phyloP scores from a whole-genome alignment of 2,329 filamentous ascomycete species.

The Rutstroemia sp. region DNA sequence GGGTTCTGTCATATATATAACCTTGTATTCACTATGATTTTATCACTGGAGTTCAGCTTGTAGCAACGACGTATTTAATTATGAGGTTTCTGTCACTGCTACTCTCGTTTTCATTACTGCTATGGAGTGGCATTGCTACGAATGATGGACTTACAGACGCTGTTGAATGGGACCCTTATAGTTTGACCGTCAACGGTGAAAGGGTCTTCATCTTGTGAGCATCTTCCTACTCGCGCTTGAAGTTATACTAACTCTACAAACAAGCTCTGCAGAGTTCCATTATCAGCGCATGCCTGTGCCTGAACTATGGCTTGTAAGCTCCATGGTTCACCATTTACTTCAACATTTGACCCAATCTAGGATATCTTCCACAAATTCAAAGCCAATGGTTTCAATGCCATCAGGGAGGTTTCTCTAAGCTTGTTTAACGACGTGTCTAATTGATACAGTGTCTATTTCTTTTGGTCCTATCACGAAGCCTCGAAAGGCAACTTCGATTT shows the following conservation, averaged over 20 bases:
- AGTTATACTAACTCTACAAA: conserved; percentile 5
- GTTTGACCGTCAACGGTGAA: conserved; percentile 41
- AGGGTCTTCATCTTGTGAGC: conserved; percentile 39
- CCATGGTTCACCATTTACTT: background rate
- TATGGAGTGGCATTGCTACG: conserved; percentile 28
- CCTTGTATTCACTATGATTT: background rate
- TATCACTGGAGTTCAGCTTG: background rate
- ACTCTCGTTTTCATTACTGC: conserved; percentile 16
- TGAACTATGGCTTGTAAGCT: conserved; percentile 39
- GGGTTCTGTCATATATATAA: background rate
- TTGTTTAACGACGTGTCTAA: conserved; percentile 7
- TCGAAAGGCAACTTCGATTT: conserved; percentile 42
- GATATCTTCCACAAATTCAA: conserved; percentile 48
- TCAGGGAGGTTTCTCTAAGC: conserved; percentile 30
- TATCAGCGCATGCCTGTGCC: conserved; percentile 46
- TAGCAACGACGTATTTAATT: background rate
- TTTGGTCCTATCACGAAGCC: conserved; percentile 42
- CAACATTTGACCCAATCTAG: conserved; percentile 23
- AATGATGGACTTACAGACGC: conserved; percentile 36
- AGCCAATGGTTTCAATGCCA: conserved; percentile 45
- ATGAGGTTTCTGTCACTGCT: conserved; percentile 23
- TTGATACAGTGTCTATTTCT: conserved; percentile 36
- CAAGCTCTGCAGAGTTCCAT: conserved; percentile 39
- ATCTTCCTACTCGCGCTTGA: too few relatives aligned
- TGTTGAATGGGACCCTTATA: conserved; percentile 46